These are phyloP conservation scores for Ceratocystis harringtonii DNA, from an alignment of 2,329 filamentous ascomycete species.

Conservation along the genomic window DNA sequence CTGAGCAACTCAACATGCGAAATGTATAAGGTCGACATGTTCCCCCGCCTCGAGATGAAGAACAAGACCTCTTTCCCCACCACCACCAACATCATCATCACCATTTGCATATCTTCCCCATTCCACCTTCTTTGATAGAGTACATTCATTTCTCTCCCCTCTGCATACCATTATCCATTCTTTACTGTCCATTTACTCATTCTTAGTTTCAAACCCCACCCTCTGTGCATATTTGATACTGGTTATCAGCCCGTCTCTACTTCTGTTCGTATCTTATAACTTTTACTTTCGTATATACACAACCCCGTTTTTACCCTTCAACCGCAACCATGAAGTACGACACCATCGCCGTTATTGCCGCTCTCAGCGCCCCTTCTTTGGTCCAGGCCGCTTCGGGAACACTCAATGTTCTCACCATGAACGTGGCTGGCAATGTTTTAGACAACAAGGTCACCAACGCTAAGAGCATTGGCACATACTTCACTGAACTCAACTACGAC, in stretches of 20 bases:
- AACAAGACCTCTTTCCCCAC: no score
- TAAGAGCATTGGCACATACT: constrained; percentile 38
- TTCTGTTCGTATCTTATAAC: background rate
- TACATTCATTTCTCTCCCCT: constrained; percentile 5
- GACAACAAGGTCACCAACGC: constrained; percentile 47
- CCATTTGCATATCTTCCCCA: background rate
- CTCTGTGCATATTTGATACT: background rate
- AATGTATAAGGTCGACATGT: background rate
- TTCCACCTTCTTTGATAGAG: background rate
- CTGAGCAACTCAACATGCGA: no score
- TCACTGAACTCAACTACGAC: constrained; percentile 42
- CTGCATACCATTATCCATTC: no score
- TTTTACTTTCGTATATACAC: background rate
- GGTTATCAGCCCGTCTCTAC: background rate
- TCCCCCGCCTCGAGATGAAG: background rate
- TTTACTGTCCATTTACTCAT: background rate
- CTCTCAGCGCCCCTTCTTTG: constrained; percentile 11
- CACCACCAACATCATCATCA: background rate
- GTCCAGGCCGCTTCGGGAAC: constrained; percentile 21
- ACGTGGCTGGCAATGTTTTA: constrained; percentile 45
- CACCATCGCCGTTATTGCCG: constrained; percentile 7
- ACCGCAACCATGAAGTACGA: constrained; percentile 14
- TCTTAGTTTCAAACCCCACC: background rate
- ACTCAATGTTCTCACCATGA: constrained; percentile 40
- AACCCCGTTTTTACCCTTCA: background rate